These are phyloP conservation scores for Stachybotrys chlorohalonatus DNA, from an alignment of 2,329 filamentous ascomycete genomes.

Conservation along the genomic window DNA sequence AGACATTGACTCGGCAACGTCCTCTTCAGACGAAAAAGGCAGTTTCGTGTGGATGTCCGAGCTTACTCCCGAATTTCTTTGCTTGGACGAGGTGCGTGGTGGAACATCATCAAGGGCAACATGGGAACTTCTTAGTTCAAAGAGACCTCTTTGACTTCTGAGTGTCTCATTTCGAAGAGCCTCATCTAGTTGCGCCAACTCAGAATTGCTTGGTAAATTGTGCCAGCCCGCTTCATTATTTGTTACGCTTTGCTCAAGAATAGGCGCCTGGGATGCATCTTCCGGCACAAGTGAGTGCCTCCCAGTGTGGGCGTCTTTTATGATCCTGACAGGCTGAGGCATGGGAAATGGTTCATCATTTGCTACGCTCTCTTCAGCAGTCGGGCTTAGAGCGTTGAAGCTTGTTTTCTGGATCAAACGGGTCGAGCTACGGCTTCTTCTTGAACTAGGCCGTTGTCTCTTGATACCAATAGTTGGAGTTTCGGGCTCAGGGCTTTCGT, in stretches of 20 bases:
- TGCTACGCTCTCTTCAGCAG: slow-evolving; percentile 17
- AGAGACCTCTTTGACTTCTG: not conserved
- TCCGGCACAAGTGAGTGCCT: not conserved
- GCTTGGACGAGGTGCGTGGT: slow-evolving; percentile 18
- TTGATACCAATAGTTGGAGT: slow-evolving; percentile 19
- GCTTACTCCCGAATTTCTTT: not conserved
- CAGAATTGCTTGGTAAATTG: not conserved
- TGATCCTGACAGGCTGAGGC: not conserved
- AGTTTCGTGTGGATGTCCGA: not conserved
- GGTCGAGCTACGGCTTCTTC: slow-evolving; percentile 11
- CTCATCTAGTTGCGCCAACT: not conserved
- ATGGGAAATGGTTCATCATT: slow-evolving; percentile 5
- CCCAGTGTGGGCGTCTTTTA: not conserved
- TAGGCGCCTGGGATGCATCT: not conserved
- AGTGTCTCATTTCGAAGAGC: not conserved
- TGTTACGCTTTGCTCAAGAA: not conserved
- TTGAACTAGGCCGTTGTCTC: slow-evolving; percentile 11
- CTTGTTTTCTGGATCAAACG: slow-evolving; percentile 13
- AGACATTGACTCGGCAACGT: not conserved
- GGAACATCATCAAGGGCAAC: slow-evolving; percentile 14
- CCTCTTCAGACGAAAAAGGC: not conserved
- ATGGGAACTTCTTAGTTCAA: slow-evolving; percentile 3
- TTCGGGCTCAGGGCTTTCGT: slow-evolving; percentile 25
- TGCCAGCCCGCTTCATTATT: not conserved
- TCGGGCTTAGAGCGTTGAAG: slow-evolving; percentile 18